These are phyloP conservation scores for Podospora pseudocomata DNA, from an alignment of 495 filamentous ascomycete species.

Conservation along the genomic window DNA sequence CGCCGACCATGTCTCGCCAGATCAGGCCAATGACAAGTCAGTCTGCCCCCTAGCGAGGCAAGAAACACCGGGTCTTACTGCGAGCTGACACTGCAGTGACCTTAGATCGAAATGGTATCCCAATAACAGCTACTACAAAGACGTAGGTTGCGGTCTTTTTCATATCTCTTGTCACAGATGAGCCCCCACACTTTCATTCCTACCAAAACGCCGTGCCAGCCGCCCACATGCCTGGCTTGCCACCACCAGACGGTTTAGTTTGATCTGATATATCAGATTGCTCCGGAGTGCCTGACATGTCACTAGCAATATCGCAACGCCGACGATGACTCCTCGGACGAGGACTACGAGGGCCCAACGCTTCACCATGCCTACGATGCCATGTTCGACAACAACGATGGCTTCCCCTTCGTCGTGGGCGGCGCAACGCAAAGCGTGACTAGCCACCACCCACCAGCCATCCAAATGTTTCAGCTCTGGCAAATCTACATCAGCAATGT, in stretches of 20 bases:
- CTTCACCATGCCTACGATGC: slow-evolving; percentile 53
- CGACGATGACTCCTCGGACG: slow-evolving; percentile 56
- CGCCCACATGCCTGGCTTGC: neutral
- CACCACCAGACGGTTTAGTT: neutral
- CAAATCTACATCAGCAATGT: slow-evolving; percentile 66
- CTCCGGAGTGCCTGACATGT: slow-evolving; percentile 13
- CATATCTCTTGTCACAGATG: neutral
- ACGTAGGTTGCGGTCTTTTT: neutral
- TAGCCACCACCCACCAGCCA: slow-evolving; percentile 57
- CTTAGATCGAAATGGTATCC: slow-evolving; percentile 11
- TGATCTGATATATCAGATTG: neutral
- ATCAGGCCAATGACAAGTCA: slow-evolving; percentile 32
- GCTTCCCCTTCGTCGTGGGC: slow-evolving; percentile 59
- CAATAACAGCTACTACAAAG: slow-evolving; percentile 10
- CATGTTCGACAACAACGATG: slow-evolving; percentile 51
- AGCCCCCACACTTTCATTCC: neutral
- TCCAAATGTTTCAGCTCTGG: slow-evolving; percentile 73
- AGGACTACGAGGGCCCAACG: slow-evolving; percentile 53
- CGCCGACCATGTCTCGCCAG: slow-evolving; percentile 32
- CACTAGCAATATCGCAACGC: slow-evolving; percentile 37
- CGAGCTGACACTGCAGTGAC: slow-evolving; percentile 2
- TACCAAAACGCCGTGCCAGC: neutral
- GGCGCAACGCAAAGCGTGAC: slow-evolving; percentile 45
- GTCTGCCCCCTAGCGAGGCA: slow-evolving; percentile 11
- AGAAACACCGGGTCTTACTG: neutral